These are phyloP conservation scores for Sporothrix curviconia DNA, from an alignment of 2,329 filamentous ascomycete species.

Conservation along the genomic window DNA sequence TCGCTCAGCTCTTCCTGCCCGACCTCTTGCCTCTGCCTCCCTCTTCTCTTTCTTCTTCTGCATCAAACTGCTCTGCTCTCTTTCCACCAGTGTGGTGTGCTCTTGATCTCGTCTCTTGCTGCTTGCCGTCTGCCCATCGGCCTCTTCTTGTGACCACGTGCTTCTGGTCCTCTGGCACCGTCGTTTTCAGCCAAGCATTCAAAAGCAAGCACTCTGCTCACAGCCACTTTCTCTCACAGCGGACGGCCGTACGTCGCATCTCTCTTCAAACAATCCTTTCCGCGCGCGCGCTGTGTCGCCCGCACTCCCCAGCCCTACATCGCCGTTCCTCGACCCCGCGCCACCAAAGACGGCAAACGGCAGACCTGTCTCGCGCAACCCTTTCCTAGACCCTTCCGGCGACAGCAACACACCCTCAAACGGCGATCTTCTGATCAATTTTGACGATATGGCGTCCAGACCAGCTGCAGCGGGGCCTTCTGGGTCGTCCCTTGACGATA, in stretches of 20 bases:
- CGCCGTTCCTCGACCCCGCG: slow-evolving; percentile 13
- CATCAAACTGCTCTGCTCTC: too few relatives aligned
- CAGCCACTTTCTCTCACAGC: slow-evolving; percentile 14
- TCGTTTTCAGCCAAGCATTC: too few relatives aligned
- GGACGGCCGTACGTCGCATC: slow-evolving; percentile 19
- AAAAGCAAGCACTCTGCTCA: too few relatives aligned
- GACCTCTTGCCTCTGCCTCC: too few relatives aligned
- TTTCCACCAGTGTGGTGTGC: too few relatives aligned
- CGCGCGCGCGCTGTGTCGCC: slow-evolving; percentile 12
- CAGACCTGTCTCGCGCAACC: slow-evolving; percentile 16
- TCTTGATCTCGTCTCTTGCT: too few relatives aligned
- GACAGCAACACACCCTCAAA: slow-evolving; percentile 1
- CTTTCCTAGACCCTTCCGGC: slow-evolving; percentile 14
- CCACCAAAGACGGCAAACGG: not conserved
- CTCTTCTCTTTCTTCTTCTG: too few relatives aligned
- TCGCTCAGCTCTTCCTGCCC: too few relatives aligned
- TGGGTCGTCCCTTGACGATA: slow-evolving; percentile 14
- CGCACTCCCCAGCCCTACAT: slow-evolving; percentile 9
- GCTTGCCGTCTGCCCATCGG: too few relatives aligned
- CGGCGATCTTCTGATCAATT: slow-evolving; percentile 3
- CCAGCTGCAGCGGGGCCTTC: not conserved
- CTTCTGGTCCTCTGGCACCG: too few relatives aligned
- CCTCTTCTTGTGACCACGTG: too few relatives aligned
- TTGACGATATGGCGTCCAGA: slow-evolving; percentile 11
- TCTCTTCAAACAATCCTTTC: slow-evolving; percentile 16